These are phyloP conservation scores for Phlyctochytrium arcticum DNA, from an alignment of 192 early-diverging fungal genomes.

Conservation along the genomic window DNA sequence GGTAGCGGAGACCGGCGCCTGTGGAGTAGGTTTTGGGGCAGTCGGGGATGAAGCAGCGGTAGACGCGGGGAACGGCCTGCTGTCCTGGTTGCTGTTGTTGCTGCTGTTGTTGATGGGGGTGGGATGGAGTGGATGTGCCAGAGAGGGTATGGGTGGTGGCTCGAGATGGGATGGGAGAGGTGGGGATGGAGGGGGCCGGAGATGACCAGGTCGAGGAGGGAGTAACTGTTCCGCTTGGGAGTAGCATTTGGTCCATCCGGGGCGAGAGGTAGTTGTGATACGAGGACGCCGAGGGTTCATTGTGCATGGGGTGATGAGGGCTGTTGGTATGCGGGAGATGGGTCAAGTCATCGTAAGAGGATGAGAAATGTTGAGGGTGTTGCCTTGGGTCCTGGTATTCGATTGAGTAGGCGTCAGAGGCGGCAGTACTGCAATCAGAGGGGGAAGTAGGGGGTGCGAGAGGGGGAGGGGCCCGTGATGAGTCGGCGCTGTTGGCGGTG, in stretches of 20 bases:
- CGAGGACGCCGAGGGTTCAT: no score
- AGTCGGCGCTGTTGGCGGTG: conserved; percentile 1
- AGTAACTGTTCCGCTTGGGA: conserved; percentile 14
- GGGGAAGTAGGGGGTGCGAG: conserved; percentile 18
- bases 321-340: neutral
- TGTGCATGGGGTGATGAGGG: neutral
- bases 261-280: no score
- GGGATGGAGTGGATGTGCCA: neutral
- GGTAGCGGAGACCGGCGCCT: conserved; percentile 27
- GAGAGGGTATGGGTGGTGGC: neutral
- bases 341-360: neutral
- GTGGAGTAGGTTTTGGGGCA: conserved; percentile 26
- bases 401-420: neutral
- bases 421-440: neutral
- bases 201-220: conserved; percentile 18
- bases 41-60: conserved; percentile 22
- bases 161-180: conserved; percentile 3
- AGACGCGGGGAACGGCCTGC: conserved; percentile 7
- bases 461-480: conserved; percentile 13
- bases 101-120: neutral
- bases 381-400: neutral
- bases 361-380: neutral
- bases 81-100: neutral
- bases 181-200: conserved; percentile 9
- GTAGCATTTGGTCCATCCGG: neutral